A percentile compares a stretch with the other conserved stretches of the same genome.
These are phyloP conservation scores for Verticillium alfalfae DNA, from an alignment of 2,329 filamentous ascomycete species.

Conservation along the genomic window DNA sequence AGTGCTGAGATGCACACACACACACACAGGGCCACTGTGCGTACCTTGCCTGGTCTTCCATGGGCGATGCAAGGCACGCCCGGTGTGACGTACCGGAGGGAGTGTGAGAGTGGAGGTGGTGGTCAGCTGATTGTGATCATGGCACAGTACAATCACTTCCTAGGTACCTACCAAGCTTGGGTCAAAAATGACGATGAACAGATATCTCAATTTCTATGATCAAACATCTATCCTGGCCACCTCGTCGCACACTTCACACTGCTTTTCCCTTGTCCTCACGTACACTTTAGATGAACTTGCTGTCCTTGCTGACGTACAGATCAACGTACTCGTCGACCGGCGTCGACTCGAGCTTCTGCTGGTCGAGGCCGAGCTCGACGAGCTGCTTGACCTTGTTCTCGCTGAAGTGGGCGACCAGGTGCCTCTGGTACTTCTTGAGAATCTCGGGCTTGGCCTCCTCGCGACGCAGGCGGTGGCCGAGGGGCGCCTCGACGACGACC, in stretches of 20 bases:
- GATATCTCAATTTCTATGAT: neutral
- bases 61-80: neutral
- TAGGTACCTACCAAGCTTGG: neutral
- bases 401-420: conserved; percentile 78
- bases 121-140: neutral
- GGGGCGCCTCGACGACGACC: conserved; percentile 85
- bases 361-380: conserved; percentile 71
- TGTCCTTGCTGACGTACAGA: conserved; percentile 62
- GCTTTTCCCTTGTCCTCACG: neutral
- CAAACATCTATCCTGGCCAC: neutral
- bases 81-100: neutral
- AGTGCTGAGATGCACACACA: no score
- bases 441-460: conserved; percentile 99
- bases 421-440: conserved; percentile 89
- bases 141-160: neutral
- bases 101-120: no score
- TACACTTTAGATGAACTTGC: conserved; percentile 46
- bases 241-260: neutral
- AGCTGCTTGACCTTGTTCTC: conserved; percentile 75
- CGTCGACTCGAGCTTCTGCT: conserved; percentile 69
- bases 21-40: neutral
- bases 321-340: conserved; percentile 93
- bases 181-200: neutral
- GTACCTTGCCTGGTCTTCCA: neutral
- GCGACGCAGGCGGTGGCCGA: conserved; percentile 84